phyloP scores from a whole-genome alignment of 257 asterid species.

The Nicotiana undulata region DNA sequence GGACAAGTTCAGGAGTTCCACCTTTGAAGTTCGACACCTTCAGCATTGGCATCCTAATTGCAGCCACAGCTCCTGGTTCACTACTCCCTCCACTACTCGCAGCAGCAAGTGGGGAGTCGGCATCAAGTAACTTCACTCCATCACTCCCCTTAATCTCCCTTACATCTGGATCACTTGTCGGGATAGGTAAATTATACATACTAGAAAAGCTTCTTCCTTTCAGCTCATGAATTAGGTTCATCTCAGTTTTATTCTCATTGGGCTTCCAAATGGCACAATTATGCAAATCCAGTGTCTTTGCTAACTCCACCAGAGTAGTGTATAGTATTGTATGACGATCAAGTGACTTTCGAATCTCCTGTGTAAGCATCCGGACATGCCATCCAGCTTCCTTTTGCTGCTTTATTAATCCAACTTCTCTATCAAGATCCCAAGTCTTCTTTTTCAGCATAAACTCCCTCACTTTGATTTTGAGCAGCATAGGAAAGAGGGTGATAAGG shows the following conservation, averaged over 20 bases:
- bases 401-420: constrained; percentile 73
- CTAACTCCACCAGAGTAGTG: constrained; percentile 84
- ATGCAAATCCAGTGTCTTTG: constrained; percentile 67
- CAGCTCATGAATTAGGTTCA: constrained; percentile 68
- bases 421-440: constrained; percentile 89
- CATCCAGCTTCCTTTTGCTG: constrained; percentile 70
- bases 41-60: constrained; percentile 94
- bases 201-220: constrained; percentile 38
- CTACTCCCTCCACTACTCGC: constrained; percentile 56
- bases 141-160: constrained; percentile 52
- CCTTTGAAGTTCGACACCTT: constrained; percentile 84
- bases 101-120: constrained; percentile 58
- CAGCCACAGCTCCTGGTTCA: constrained; percentile 76
- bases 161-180: constrained; percentile 56
- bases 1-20: constrained; percentile 89
- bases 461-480: constrained; percentile 73
- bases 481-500: constrained; percentile 66
- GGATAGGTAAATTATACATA: constrained; percentile 26
- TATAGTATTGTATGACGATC: constrained; percentile 81
- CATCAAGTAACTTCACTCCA: constrained; percentile 61
- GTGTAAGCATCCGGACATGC: constrained; percentile 96
- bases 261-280: constrained; percentile 97
- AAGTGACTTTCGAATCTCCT: constrained; percentile 82
- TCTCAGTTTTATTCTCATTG: constrained; percentile 50
- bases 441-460: constrained; percentile 76